These are phyloP conservation scores for Gloeopeniophorella convolvens DNA, from an alignment of 768 basidiomycete genomes.

Conservation along the genomic window DNA sequence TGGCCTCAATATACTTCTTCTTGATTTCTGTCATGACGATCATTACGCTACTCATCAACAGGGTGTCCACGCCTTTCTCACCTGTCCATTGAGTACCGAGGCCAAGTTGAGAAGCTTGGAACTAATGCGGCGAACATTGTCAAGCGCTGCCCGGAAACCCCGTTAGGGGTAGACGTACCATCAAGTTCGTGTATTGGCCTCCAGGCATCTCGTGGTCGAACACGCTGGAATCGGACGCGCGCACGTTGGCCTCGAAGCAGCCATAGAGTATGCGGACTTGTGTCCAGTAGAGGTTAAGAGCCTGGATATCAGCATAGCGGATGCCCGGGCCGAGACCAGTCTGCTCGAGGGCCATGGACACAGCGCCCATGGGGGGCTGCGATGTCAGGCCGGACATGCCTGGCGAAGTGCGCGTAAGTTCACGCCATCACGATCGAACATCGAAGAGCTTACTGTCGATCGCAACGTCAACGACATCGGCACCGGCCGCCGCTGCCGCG, in stretches of 20 bases:
- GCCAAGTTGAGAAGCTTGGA: slow-evolving; percentile 97
- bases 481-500: slow-evolving; percentile 92
- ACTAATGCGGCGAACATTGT: slow-evolving; percentile 39
- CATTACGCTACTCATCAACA: background rate
- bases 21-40: slow-evolving; percentile 65
- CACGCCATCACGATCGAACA: background rate
- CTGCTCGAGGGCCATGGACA: slow-evolving; percentile 93
- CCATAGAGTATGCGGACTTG: slow-evolving; percentile 92
- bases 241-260: slow-evolving; percentile 98
- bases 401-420: slow-evolving; percentile 29
- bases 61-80: slow-evolving; percentile 27
- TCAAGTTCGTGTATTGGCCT: slow-evolving; percentile 90
- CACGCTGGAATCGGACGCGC: slow-evolving; percentile 94
- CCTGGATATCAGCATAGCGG: slow-evolving; percentile 93
- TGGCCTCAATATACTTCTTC: slow-evolving; percentile 97
- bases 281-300: slow-evolving; percentile 96
- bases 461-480: slow-evolving; percentile 96
- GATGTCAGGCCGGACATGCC: slow-evolving; percentile 99
- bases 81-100: slow-evolving; percentile 95
- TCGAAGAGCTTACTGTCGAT: slow-evolving; percentile 75
- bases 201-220: slow-evolving; percentile 99
- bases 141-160: slow-evolving; percentile 22
- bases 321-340: slow-evolving; percentile 92
- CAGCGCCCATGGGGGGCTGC: slow-evolving; percentile 98
- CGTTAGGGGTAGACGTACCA: slow-evolving; percentile 49